A percentile compares a stretch with the other conserved stretches of the same genome.
phyloP scores from a whole-genome alignment of 2,329 filamentous ascomycete genomes.

The Calonectria pseudoreteaudii region DNA sequence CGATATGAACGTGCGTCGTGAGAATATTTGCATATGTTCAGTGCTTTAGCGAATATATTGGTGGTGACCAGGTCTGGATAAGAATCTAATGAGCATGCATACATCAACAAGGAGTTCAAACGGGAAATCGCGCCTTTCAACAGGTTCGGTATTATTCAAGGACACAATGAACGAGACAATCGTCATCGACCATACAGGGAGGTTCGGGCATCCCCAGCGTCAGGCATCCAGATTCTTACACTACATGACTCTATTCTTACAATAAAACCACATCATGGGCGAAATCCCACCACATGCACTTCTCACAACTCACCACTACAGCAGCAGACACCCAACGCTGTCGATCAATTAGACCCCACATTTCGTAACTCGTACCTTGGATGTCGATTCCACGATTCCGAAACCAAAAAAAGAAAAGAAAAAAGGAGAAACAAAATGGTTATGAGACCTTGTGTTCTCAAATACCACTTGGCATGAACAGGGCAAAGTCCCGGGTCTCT shows the following conservation, averaged over 20 bases:
- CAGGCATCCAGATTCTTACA: conserved; percentile 29
- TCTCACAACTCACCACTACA: conserved; percentile 23
- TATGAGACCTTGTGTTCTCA: neutral
- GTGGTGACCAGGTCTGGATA: neutral
- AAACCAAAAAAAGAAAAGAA: neutral
- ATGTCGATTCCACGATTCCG: neutral
- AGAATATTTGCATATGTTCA: conserved; percentile 8
- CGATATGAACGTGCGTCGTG: conserved; percentile 24
- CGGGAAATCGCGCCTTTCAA: conserved; percentile 42
- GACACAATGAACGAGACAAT: conserved; percentile 33
- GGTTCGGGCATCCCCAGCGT: conserved; percentile 25
- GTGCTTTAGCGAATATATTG: neutral
- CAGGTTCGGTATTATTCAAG: conserved; percentile 41
- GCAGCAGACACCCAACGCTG: conserved; percentile 1
- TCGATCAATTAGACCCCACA: neutral
- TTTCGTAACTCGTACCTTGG: neutral
- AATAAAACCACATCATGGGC: conserved; percentile 27
- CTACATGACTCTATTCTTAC: conserved; percentile 28
- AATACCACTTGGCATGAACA: neutral
- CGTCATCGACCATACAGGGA: conserved; percentile 31
- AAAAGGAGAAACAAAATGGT: neutral
- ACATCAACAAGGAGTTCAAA: conserved; percentile 31
- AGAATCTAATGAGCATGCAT: conserved; percentile 26
- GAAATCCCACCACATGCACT: neutral
- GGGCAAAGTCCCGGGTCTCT: neutral